Base-by-base conservation (phyloP, 2,329 filamentous ascomycete genomes). In the Thelonectria rubi region DNA sequence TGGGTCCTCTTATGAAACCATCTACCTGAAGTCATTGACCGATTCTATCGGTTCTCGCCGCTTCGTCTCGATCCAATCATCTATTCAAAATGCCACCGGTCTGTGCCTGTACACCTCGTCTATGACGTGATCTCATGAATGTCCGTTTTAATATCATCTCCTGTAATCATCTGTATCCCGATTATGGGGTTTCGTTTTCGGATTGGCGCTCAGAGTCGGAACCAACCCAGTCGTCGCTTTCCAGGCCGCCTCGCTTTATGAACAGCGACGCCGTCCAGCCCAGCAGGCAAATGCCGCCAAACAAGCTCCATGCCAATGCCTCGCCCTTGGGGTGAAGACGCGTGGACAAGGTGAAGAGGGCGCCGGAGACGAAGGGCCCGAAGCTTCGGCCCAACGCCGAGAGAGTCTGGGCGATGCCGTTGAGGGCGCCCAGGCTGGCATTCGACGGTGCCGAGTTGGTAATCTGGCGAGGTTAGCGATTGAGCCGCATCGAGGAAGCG, bases 381-480 rank as follows among this genome's bases (percentile, higher is more conserved):
- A 93, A 86, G 45, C 94, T 93, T 62, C 95, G 88, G 9, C 95
- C 95, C 0, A 92, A 92, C 0, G 95, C 95, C 0, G 93, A 97
- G 0, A 99, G 86, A 0, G 93, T 97, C 77, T 99, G 95, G 0
- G 95, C 95, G 32, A 98, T 85, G 10, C 95, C 95, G 72, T 99
- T 97, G 24, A 99, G 83, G 0, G 92, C 93, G 3, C 95, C 95
- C 0, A 99, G 85, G 0, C 92, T 93, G 5, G 91, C 88, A 75
- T 94, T 87, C 8, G 94, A 93, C 0, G 93, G 92, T 0, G 93
- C 92, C 1, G 92, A 96, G 71, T 99, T 99, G 39, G 93, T 98
- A 67, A 99, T 94, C 91, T 94, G 18, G 0, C 14, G 12, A 2
- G 3, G 51, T 70, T 39, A 69, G 64, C 3, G 12, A 12, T 21